Conservation (phyloP, 768 basidiomycete genomes). For the Lactarius hatsudake region DNA sequence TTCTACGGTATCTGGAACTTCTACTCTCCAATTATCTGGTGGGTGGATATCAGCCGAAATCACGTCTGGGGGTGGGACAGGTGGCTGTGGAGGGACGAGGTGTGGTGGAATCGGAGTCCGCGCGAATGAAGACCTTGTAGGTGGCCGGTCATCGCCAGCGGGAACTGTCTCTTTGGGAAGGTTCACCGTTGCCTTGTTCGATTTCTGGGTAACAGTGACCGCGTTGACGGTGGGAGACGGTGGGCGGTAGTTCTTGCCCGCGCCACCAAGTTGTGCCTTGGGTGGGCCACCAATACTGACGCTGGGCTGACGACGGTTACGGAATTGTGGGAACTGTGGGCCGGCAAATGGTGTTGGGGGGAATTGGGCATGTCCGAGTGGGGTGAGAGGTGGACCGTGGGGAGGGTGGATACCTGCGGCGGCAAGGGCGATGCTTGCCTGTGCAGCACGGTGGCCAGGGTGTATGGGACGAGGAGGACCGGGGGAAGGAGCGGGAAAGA, state of each 20-base stretch:
- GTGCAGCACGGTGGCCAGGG: constrained; percentile 46
- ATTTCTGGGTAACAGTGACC: constrained; percentile 38
- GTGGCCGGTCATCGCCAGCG: constrained; percentile 38
- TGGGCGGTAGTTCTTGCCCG: constrained; percentile 72
- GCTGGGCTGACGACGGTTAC: constrained; percentile 62
- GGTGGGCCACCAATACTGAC: constrained; percentile 84
- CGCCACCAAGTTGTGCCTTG: constrained; percentile 80
- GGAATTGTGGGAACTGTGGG: constrained; percentile 37
- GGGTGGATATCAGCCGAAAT: constrained; percentile 57
- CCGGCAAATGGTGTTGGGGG: constrained; percentile 47
- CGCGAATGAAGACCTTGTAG: constrained; percentile 55
- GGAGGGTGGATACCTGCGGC: constrained; percentile 59
- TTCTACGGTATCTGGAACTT: constrained; percentile 66
- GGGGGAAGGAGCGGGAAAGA: constrained; percentile 47
- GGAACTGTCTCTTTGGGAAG: constrained; percentile 65
- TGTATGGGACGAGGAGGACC: constrained; percentile 51
- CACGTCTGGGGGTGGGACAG: constrained; percentile 35
- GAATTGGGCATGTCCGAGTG: constrained; percentile 56
- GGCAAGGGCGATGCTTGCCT: constrained; percentile 63
- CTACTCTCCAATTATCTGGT: constrained; percentile 55
- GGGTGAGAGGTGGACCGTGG: constrained; percentile 55
- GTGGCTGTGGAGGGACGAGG: constrained; percentile 35
- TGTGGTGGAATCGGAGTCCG: constrained; percentile 49
- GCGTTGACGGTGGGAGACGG: constrained; percentile 41
- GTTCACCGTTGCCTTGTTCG: constrained; percentile 67